Conservation (phyloP, 1,139 yeast genomes). For the Pneumocystis carinii region DNA sequence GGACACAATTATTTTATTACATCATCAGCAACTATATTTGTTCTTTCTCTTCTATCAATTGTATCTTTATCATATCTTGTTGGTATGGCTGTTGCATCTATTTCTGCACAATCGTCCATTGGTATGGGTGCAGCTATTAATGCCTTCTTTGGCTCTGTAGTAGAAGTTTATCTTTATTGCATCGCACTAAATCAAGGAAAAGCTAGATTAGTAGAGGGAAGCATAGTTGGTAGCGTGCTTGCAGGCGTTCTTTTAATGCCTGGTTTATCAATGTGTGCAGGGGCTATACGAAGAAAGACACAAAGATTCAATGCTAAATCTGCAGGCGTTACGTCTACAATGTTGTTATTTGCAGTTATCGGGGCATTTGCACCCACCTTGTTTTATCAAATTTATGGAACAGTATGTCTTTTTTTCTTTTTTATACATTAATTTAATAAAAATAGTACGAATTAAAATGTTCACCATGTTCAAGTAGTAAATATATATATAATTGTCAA, state of each 20-base stretch:
- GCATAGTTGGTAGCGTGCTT: slow-evolving; percentile 85
- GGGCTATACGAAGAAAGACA: slow-evolving; percentile 79
- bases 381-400: slow-evolving; percentile 79
- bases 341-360: slow-evolving; percentile 78
- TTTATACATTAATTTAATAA: neutral
- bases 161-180: slow-evolving; percentile 80
- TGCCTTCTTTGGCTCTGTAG: slow-evolving; percentile 92
- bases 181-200: slow-evolving; percentile 79
- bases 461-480: slow-evolving; percentile 27
- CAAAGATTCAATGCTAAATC: slow-evolving; percentile 90
- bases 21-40: slow-evolving; percentile 44
- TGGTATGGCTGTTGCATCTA: slow-evolving; percentile 98
- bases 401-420: slow-evolving; percentile 19
- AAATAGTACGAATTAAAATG: slow-evolving; percentile 53
- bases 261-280: slow-evolving; percentile 94
- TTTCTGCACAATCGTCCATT: slow-evolving; percentile 96
- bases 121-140: slow-evolving; percentile 98
- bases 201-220: slow-evolving; percentile 86
- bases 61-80: slow-evolving; percentile 91
- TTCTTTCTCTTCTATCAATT: slow-evolving; percentile 65
- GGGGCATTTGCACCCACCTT: slow-evolving; percentile 91
- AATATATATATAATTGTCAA: slow-evolving; percentile 31
- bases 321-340: slow-evolving; percentile 94
- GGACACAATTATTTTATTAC: slow-evolving; percentile 40
- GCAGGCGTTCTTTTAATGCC: slow-evolving; percentile 88